Percentiles rank a stretch among this genome's conserved stretches.
Conservation (phyloP, 805 yeast genomes). For the Jamesozyma piceae region DNA sequence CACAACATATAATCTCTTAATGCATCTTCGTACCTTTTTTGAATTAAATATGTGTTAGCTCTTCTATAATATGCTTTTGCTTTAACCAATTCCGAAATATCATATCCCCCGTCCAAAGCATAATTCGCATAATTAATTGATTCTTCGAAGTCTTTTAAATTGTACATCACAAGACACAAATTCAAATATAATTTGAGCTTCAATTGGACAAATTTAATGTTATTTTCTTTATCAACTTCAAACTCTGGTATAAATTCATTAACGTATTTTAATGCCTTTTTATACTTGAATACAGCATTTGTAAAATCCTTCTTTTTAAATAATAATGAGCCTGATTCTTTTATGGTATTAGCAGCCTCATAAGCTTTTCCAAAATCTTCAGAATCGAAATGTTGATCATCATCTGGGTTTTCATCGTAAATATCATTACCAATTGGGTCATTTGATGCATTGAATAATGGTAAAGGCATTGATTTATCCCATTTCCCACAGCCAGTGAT, state of each 20-base stretch:
- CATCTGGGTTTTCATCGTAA: slow-evolving; percentile 73
- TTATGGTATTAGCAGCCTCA: slow-evolving; percentile 45
- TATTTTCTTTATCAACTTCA: slow-evolving; percentile 48
- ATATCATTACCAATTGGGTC: slow-evolving; percentile 56
- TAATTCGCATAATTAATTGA: slow-evolving; percentile 47
- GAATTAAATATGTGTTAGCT: slow-evolving; percentile 38
- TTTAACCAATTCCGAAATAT: slow-evolving; percentile 32
- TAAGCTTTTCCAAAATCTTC: slow-evolving; percentile 46
- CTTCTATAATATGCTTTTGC: slow-evolving; percentile 55
- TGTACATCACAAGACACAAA: slow-evolving; percentile 46
- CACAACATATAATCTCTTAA: slow-evolving; percentile 40
- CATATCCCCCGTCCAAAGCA: slow-evolving; percentile 37
- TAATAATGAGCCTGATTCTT: slow-evolving; percentile 55
- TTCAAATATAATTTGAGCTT: slow-evolving; percentile 40
- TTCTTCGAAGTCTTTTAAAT: slow-evolving; percentile 39
- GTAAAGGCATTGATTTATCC: slow-evolving; percentile 43
- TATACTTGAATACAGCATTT: slow-evolving; percentile 54
- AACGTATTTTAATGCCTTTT: slow-evolving; percentile 56
- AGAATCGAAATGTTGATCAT: slow-evolving; percentile 49
- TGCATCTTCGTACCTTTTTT: slow-evolving; percentile 44
- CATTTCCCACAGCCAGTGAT: slow-evolving; percentile 58
- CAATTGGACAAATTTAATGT: slow-evolving; percentile 38
- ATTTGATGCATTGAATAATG: slow-evolving; percentile 55
- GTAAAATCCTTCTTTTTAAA: slow-evolving; percentile 43
- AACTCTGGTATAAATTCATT: slow-evolving; percentile 65